Evolutionary conservation across 371 early-diverging fungal species (phyloP), one percentile per base, ranked within the genome.

Genomic region (Mucor velutinosus): DNA sequence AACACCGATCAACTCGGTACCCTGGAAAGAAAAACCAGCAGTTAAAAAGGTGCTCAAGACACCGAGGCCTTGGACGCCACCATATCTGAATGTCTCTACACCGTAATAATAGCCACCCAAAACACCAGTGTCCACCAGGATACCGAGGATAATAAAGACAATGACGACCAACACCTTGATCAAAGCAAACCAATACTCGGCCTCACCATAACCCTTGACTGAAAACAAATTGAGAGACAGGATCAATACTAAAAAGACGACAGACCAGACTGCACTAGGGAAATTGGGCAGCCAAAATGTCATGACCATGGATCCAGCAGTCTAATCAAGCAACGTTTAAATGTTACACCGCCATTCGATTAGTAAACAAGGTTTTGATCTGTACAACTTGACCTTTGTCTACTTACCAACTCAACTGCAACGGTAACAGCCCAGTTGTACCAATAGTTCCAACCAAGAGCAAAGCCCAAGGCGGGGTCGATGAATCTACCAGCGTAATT

Each of bases 11-110:
- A 88, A 69, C 69, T 88, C 93, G 0, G 94, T 92, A 27, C 96
- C 96, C 68, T 94, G 94, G 84, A 94, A 94, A n/a, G 91, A 87
- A 75, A 93, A 96, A 51, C 92, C 93, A 14, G 96, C 95, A 41
- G 91, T 85, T 64, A 94, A 79, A 74, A 94, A 91, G 8, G 73
- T 87, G 69, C 60, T 78, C 23, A 80, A 45, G 4, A 77, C 60
- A 58, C 80, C 80, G 10, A 66, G 35, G n/a, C 74, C 76, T 70
- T 72, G 75, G n/a, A 80, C 58, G 27, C 76, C 77, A 17, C 80
- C 80, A 5, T 21, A 35, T 25, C 64, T 71, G 56, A 77, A 80
- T n/a, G 57, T 55, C 11, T 66, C 70, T 7, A 73, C 55, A 23
- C 80, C 80, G 30, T 77, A 75, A 33, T 69, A 74, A 5, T 66